These are phyloP conservation scores for Melanogaster broomeanus DNA, from an alignment of 768 basidiomycete genomes.

Conservation along the genomic window DNA sequence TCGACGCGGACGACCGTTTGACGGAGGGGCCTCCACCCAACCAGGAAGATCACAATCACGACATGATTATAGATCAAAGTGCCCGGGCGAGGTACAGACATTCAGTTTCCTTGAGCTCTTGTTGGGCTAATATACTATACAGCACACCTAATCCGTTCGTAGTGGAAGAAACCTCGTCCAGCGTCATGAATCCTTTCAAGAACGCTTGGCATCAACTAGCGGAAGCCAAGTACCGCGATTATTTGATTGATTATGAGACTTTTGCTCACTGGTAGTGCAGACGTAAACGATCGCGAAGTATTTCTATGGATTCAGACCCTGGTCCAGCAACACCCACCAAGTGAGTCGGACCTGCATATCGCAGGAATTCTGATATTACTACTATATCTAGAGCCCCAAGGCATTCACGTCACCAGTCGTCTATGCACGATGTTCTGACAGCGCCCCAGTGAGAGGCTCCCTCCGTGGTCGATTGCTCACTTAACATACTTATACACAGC, in stretches of 20 bases:
- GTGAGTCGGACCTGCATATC: conserved; percentile 11
- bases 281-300: conserved; percentile 25
- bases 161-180: not conserved
- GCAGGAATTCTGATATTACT: not conserved
- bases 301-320: conserved; percentile 13
- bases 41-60: not conserved
- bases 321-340: conserved; percentile 17
- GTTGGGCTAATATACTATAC: not conserved
- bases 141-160: not conserved
- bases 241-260: not conserved
- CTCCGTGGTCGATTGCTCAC: not conserved
- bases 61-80: not conserved
- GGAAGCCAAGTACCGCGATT: conserved; percentile 11
- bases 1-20: conserved; percentile 11
- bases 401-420: not conserved
- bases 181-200: not conserved
- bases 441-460: conserved; percentile 3
- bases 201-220: conserved; percentile 23
- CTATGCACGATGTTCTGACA: conserved; percentile 4
- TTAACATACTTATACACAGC: not conserved
- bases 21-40: not conserved
- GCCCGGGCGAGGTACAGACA: not conserved
- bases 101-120: not conserved
- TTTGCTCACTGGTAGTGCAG: conserved; percentile 10
- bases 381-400: conserved; percentile 7